phyloP scores from a whole-genome alignment of 2,329 filamentous ascomycete species.

The Exophiala sp. region DNA sequence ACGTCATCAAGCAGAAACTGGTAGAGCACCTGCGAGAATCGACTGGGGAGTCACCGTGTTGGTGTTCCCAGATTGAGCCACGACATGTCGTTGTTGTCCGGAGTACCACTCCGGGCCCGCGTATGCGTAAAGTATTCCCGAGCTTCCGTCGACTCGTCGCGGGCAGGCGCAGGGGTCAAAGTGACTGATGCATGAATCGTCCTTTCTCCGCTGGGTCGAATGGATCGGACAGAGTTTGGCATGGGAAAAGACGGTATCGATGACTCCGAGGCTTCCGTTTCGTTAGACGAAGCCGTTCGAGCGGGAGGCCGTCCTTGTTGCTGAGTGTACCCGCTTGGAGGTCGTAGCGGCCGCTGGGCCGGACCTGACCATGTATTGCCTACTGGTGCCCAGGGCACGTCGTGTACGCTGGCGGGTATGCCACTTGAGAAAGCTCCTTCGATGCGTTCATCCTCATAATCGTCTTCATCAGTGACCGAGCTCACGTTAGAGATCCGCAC shows the following conservation, averaged over 20 bases:
- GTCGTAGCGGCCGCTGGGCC: conserved; percentile 32
- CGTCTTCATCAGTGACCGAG: conserved; percentile 39
- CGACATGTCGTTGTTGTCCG: conserved; percentile 27
- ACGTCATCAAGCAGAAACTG: conserved; percentile 29
- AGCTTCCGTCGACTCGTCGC: not conserved
- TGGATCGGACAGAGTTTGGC: conserved; percentile 21
- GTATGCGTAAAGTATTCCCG: conserved; percentile 23
- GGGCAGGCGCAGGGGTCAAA: not conserved
- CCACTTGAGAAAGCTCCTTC: conserved; percentile 32
- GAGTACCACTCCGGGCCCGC: conserved; percentile 3
- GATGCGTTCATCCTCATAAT: conserved; percentile 29
- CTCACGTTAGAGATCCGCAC: conserved; percentile 44
- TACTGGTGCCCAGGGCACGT: conserved; percentile 30
- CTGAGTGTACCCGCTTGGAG: conserved; percentile 42
- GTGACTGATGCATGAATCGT: not conserved
- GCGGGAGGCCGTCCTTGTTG: conserved; percentile 35
- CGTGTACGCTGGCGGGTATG: conserved; percentile 29
- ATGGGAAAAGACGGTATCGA: conserved; percentile 28
- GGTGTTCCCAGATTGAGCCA: conserved; percentile 29
- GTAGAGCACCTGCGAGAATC: conserved; percentile 28
- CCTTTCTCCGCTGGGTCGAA: conserved; percentile 2
- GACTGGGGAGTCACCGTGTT: conserved; percentile 20
- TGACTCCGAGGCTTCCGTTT: conserved; percentile 16
- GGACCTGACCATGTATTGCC: conserved; percentile 28
- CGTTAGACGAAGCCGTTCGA: conserved; percentile 14